These are phyloP conservation scores for Capsella rubella DNA, from an alignment of 441 rosid genomes.

Conservation along the genomic window DNA sequence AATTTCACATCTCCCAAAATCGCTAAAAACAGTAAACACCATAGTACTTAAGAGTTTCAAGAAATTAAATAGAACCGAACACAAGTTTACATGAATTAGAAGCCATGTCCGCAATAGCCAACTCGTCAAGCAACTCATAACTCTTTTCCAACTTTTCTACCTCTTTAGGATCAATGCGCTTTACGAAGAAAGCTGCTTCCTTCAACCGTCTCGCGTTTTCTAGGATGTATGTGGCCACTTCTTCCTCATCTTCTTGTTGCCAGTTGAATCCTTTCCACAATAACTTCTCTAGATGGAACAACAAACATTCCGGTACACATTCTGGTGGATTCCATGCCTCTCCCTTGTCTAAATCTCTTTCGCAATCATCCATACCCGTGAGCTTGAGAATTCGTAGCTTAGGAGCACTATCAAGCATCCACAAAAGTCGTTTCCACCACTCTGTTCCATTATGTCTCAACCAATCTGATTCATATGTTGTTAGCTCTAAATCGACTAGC, in stretches of 20 bases:
- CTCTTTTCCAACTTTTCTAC: not conserved
- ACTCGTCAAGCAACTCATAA: not conserved
- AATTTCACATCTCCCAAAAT: not conserved
- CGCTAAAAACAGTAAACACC: not conserved
- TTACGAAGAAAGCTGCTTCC: not conserved
- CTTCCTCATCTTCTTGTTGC: not conserved
- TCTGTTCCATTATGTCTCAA: not conserved
- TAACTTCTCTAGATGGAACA: not conserved
- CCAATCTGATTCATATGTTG: not conserved
- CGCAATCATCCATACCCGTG: not conserved
- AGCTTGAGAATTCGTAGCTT: not conserved
- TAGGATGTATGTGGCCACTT: not conserved
- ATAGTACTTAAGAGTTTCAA: not conserved
- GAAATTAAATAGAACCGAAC: not conserved
- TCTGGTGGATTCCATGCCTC: not conserved
- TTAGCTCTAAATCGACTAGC: not conserved
- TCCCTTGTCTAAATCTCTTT: not conserved
- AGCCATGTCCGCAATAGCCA: not conserved
- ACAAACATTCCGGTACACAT: conserved; percentile 3
- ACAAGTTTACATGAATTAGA: not conserved
- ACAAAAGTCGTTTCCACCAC: not conserved
- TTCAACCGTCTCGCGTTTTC: not conserved
- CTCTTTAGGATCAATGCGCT: not conserved
- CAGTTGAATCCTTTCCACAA: not conserved
- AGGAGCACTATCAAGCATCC: not conserved